Evolutionary conservation across 2,329 filamentous ascomycete species (phyloP), one percentile per base, ranked within the genome.

Genomic region (Botryotinia narcissicola): DNA sequence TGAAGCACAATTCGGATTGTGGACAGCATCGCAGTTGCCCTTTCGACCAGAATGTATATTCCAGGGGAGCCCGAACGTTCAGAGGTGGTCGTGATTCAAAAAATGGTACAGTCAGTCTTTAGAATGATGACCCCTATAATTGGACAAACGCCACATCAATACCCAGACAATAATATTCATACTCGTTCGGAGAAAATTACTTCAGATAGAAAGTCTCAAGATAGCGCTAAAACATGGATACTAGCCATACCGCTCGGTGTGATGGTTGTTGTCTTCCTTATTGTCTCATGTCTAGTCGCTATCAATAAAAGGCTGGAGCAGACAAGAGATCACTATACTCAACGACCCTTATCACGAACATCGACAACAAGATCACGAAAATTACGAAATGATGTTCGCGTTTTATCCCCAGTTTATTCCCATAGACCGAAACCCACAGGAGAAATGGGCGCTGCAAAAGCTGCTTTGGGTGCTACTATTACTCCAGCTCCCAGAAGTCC

Each of bases 401-500:
- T 4, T 67, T n/a, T 18, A 7, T 9, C 9, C 20, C 46, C 22
- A 16, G 37, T 29, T 20, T 20, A 18, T 8, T 29, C 37, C n/a
- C 37, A 68, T 57, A 22, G 37, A 29, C 46, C 64, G 10, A 68
- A 51, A 32, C 66, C 66, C 10, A 68, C 66, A 6, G 66, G 66
- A 3, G 48, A 42, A n/a, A 68, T 68, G 66, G 66, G 66, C 9
- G 48, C 48, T 40, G 61, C 37, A 40, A 63, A 37, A 63, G 61
- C 61, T 2, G 64, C 64, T 7, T 68, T 68, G 14, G 66, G 66
- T 32, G 66, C 66, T 32, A 68, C 62, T 3, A 35, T 66, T 18
- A 0, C 3, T 66, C 42, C 62, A 14, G 66, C n/a, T 57, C 62
- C 42, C 7, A 35, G 4, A 9, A 22, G 12, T 16, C 20, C 3